A percentile compares a stretch with the other conserved stretches of the same genome.
phyloP scores from a whole-genome alignment of 306 rosid genomes.

The Vigna angularis region DNA sequence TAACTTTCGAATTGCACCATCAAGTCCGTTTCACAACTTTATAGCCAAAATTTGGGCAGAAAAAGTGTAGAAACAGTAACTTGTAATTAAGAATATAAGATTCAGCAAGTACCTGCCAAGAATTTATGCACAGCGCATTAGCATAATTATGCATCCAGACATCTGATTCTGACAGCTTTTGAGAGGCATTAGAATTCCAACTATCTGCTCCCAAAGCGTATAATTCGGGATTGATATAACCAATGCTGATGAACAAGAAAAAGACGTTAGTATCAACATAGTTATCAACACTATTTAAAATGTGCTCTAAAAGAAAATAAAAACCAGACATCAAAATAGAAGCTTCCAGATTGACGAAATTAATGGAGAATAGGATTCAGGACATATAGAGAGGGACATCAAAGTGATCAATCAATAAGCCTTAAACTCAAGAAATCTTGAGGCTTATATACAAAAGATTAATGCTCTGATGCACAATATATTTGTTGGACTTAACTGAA shows the following conservation, averaged over 20 bases:
- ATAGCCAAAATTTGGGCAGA: slow-evolving; percentile 7
- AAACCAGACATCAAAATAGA: slow-evolving; percentile 36
- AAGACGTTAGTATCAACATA: slow-evolving; percentile 40
- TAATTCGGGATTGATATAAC: slow-evolving; percentile 78
- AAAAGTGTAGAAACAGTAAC: slow-evolving; percentile 25
- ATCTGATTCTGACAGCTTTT: slow-evolving; percentile 56
- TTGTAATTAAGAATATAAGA: slow-evolving; percentile 23
- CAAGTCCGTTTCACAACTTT: slow-evolving; percentile 36
- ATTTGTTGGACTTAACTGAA: slow-evolving; percentile 20
- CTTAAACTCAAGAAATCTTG: slow-evolving; percentile 22
- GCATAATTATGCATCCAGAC: slow-evolving; percentile 82
- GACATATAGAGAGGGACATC: not conserved
- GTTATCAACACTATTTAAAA: slow-evolving; percentile 36
- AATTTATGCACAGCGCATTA: slow-evolving; percentile 79
- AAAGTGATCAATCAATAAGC: slow-evolving; percentile 9
- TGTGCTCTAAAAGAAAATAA: slow-evolving; percentile 25
- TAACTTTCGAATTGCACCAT: slow-evolving; percentile 26
- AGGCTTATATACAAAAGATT: not conserved
- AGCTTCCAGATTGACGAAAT: slow-evolving; percentile 40
- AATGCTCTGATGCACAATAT: slow-evolving; percentile 7
- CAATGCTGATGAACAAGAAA: slow-evolving; percentile 74
- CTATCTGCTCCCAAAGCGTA: slow-evolving; percentile 81
- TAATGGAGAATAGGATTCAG: slow-evolving; percentile 32
- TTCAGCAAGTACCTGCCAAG: slow-evolving; percentile 84
- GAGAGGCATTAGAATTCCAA: slow-evolving; percentile 55